phyloP scores from a whole-genome alignment of 2,329 filamentous ascomycete genomes.

The Diplocarpon rosae region DNA sequence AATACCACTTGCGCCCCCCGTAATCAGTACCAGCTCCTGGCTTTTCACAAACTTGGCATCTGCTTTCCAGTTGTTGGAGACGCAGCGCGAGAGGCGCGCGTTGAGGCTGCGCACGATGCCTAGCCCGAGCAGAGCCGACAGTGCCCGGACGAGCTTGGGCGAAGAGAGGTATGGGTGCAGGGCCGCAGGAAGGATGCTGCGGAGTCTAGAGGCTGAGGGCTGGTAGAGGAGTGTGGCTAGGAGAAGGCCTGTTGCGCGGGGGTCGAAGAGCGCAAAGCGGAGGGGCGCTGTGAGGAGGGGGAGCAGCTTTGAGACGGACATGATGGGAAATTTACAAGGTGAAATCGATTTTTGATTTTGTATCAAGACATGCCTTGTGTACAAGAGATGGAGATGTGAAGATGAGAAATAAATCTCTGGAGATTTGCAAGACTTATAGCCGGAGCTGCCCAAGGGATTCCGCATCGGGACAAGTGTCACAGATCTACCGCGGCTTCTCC shows the following conservation, averaged over 20 bases:
- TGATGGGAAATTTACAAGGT: background rate
- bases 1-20: constrained; percentile 64
- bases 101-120: constrained; percentile 39
- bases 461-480: too few relatives aligned
- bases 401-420: too few relatives aligned
- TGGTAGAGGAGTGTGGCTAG: constrained; percentile 20
- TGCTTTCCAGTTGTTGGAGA: constrained; percentile 37
- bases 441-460: too few relatives aligned
- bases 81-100: constrained; percentile 38
- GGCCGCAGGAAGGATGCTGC: constrained; percentile 11
- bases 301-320: constrained; percentile 1
- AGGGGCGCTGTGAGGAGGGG: constrained; percentile 6
- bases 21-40: constrained; percentile 61
- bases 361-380: background rate
- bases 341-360: background rate
- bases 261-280: constrained; percentile 11
- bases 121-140: constrained; percentile 34
- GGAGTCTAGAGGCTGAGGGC: constrained; percentile 13
- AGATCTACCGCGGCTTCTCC: too few relatives aligned
- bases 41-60: constrained; percentile 49
- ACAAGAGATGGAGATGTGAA: too few relatives aligned
- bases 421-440: too few relatives aligned
- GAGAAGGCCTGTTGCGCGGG: constrained; percentile 15
- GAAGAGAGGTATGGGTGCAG: constrained; percentile 15
- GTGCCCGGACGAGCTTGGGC: constrained; percentile 8